These are phyloP conservation scores for Microcyclosporella mali DNA, from an alignment of 2,329 filamentous ascomycete species.

Conservation along the genomic window DNA sequence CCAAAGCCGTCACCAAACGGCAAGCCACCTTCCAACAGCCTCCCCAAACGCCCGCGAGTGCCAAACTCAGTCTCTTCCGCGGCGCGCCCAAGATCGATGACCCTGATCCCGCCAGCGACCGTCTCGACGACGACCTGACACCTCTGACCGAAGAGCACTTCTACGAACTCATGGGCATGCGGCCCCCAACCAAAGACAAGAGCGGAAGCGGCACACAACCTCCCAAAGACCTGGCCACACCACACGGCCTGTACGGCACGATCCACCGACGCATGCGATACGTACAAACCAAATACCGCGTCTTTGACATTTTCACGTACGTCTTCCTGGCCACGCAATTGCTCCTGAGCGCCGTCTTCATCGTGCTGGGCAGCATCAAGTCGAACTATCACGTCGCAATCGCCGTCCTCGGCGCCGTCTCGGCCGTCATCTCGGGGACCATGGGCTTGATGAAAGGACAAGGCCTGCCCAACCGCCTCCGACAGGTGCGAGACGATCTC, in stretches of 20 bases:
- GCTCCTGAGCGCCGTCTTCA: slow-evolving; percentile 31
- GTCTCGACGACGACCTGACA: slow-evolving; percentile 20
- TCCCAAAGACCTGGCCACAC: slow-evolving; percentile 24
- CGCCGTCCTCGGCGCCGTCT: slow-evolving; percentile 29
- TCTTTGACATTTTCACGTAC: slow-evolving; percentile 29
- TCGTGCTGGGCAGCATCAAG: slow-evolving; percentile 28
- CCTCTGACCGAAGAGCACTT: slow-evolving; percentile 25
- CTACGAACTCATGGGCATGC: slow-evolving; percentile 30
- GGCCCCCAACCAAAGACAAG: slow-evolving; percentile 12
- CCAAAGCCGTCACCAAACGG: slow-evolving; percentile 4
- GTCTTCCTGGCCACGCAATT: slow-evolving; percentile 30
- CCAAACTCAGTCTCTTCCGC: slow-evolving; percentile 10
- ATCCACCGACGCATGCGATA: slow-evolving; percentile 17
- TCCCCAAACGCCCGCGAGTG: slow-evolving; percentile 7
- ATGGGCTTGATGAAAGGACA: slow-evolving; percentile 32
- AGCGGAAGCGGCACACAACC: slow-evolving; percentile 2
- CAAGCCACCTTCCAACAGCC: slow-evolving; percentile 3
- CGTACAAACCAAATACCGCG: slow-evolving; percentile 25
- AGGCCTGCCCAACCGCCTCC: slow-evolving; percentile 32
- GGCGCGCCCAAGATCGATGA: slow-evolving; percentile 18
- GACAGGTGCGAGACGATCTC: slow-evolving; percentile 30
- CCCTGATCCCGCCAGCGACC: slow-evolving; percentile 23
- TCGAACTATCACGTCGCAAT: slow-evolving; percentile 29
- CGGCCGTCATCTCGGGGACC: slow-evolving; percentile 30
- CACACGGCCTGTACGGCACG: slow-evolving; percentile 25